Evolutionary conservation across 345 rosid genomes (phyloP).

Genomic region (Salix koriyanagi): DNA sequence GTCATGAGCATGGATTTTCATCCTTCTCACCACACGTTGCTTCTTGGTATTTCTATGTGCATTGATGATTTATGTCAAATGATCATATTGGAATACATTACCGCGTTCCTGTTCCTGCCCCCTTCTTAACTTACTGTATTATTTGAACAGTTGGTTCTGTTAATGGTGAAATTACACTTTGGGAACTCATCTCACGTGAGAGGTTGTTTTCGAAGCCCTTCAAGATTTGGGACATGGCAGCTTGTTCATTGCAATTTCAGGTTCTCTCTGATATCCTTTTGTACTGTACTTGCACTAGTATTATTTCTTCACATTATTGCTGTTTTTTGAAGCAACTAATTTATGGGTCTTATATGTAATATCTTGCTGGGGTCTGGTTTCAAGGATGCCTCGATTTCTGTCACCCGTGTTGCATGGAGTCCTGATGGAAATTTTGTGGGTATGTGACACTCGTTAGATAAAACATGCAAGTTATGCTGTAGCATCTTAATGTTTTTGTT

Average conservation of each 20-base stretch:
- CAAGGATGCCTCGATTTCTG: constrained; percentile 26
- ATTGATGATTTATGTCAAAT: background rate
- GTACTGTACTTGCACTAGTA: constrained; percentile 1
- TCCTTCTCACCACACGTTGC: constrained; percentile 59
- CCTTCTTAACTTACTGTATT: constrained; percentile 21
- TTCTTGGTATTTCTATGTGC: constrained; percentile 55
- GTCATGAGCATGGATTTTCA: constrained; percentile 92
- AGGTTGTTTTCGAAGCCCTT: constrained; percentile 68
- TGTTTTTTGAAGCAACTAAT: constrained; percentile 3
- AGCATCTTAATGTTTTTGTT: constrained; percentile 27
- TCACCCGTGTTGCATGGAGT: constrained; percentile 33
- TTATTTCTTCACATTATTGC: background rate
- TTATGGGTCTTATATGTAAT: background rate
- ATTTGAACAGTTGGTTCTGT: constrained; percentile 67
- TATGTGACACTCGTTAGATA: constrained; percentile 25
- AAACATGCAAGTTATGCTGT: constrained; percentile 2
- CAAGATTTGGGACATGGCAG: constrained; percentile 61
- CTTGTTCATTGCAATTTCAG: constrained; percentile 60
- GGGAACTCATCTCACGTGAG: constrained; percentile 65
- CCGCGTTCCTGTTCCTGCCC: background rate
- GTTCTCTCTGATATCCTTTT: constrained; percentile 41
- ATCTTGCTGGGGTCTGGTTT: constrained; percentile 24
- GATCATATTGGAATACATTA: background rate
- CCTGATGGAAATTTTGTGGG: constrained; percentile 36
- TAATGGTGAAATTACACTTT: constrained; percentile 73